Conservation (phyloP, 441 rosid species). For the Omphalea diandra region DNA sequence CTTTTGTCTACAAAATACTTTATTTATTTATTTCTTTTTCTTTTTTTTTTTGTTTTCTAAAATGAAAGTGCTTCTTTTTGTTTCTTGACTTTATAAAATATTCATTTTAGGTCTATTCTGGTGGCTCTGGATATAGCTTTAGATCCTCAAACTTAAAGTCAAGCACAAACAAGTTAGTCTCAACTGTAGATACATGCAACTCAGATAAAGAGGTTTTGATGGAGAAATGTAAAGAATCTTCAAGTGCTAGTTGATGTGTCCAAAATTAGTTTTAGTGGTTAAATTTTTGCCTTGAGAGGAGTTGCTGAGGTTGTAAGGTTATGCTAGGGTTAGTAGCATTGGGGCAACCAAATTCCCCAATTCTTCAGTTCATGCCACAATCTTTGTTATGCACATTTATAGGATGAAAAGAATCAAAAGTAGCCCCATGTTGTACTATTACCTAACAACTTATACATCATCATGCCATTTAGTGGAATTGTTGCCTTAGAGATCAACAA, state of each 20-base stretch:
- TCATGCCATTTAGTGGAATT: background rate
- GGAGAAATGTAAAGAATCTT: conserved; percentile 60
- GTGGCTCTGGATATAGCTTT: conserved; percentile 73
- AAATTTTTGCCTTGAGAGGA: conserved; percentile 9
- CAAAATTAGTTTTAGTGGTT: background rate
- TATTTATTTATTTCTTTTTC: no score
- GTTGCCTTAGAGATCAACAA: background rate
- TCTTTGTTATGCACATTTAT: background rate
- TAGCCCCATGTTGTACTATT: conserved; percentile 17
- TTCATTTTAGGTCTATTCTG: conserved; percentile 60
- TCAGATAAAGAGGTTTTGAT: conserved; percentile 48
- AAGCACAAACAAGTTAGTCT: conserved; percentile 48
- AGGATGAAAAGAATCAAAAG: background rate
- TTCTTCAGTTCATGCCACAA: background rate
- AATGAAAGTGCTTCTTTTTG: background rate
- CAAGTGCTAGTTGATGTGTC: conserved; percentile 45
- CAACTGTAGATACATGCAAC: conserved; percentile 58
- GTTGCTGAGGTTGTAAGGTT: background rate
- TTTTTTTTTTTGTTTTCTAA: no score
- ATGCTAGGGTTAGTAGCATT: background rate
- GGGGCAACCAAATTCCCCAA: background rate
- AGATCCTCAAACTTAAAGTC: conserved; percentile 61
- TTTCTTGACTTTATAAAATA: conserved; percentile 17
- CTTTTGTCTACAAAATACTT: no score
- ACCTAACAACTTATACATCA: background rate